Evolutionary conservation across 2,329 filamentous ascomycete genomes (phyloP), one percentile per base, ranked within the genome.

Genomic region (Neofusicoccum umdonicola): DNA sequence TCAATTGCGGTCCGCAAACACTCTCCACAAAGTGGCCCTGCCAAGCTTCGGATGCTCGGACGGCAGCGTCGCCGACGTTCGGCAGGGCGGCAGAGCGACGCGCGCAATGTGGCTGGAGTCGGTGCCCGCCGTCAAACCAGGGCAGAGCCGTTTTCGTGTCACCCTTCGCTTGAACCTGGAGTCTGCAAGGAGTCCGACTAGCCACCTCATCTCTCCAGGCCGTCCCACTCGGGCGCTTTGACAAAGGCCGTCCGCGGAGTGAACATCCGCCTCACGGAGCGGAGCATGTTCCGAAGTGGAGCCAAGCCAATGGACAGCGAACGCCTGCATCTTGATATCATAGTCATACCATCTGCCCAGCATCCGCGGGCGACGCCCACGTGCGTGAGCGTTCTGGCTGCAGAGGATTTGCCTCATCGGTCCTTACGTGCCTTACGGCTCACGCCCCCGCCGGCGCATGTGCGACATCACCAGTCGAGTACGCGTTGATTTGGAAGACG

Each of bases 321-420:
- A 27, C 22, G 35, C 19, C 58, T 62, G 58, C 47, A 37, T n/a
- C 58, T 19, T 62, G 58, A 62, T 35, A 45, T 62, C 58, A 62
- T 50, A 19, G 35, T 42, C 58, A 22, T 41, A 42, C 45, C 34
- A 51, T 45, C 31, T 27, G 52, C 31, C 22, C 44, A 39, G 39
- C 44, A 42, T 27, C 4, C 37, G 37, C 52, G n/a, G 52, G 6
- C 52, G 31, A 45, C 56, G 56, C 56, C 56, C 56, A 60, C 56
- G 56, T 60, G 56, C 56, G 56, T 42, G 5, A 11, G 41, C 39
- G 39, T 11, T 34, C 39, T 42, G 22, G 9, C 41, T 47, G 56
- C 56, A 60, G 56, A 35, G 22, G 31, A 17, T 22, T 48, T 60
- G 56, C 41, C 56, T 37, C 42, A 15, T 47, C 56, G 27, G 56